These are phyloP conservation scores for Thinopyrum obtusiflorum DNA, from an alignment of 202 grass and related monocot species.

Conservation along the genomic window DNA sequence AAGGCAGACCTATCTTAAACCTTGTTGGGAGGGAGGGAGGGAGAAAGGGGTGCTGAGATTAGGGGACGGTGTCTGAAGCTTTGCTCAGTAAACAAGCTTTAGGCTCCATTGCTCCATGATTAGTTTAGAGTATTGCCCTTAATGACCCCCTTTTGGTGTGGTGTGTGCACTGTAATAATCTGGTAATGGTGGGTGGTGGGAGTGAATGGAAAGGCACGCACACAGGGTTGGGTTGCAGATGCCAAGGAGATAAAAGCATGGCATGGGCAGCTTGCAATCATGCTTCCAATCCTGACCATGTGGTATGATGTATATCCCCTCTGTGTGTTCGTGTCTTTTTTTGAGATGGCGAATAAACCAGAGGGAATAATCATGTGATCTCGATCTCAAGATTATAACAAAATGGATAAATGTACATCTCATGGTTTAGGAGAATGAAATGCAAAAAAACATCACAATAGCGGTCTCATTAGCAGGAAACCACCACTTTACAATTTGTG, in stretches of 20 bases:
- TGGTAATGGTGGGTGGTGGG: constrained; percentile 26
- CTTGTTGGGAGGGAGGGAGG: not conserved
- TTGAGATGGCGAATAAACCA: not conserved
- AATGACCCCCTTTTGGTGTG: constrained; percentile 18
- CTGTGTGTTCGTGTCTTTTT: not conserved
- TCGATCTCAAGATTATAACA: not conserved
- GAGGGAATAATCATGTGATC: not conserved
- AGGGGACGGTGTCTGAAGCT: constrained; percentile 16
- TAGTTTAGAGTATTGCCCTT: constrained; percentile 43
- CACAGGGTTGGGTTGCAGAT: constrained; percentile 9
- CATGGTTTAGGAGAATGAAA: no score
- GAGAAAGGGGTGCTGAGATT: constrained; percentile 2
- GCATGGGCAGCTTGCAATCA: constrained; percentile 44
- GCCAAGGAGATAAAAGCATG: constrained; percentile 40
- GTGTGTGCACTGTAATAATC: not conserved
- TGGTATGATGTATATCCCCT: not conserved
- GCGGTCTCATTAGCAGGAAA: no score
- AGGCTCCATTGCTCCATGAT: constrained; percentile 34
- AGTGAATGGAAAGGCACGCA: constrained; percentile 51
- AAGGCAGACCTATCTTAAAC: constrained; percentile 42
- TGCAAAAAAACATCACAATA: no score
- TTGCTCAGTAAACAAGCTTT: constrained; percentile 27
- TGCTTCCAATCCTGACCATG: constrained; percentile 40
- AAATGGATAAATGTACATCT: no score
- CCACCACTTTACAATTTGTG: no score